Evolutionary conservation across 1,284 basidiomycete genomes (phyloP), one percentile per base, ranked within the genome.

Genomic region (Malassezia slooffiae): DNA sequence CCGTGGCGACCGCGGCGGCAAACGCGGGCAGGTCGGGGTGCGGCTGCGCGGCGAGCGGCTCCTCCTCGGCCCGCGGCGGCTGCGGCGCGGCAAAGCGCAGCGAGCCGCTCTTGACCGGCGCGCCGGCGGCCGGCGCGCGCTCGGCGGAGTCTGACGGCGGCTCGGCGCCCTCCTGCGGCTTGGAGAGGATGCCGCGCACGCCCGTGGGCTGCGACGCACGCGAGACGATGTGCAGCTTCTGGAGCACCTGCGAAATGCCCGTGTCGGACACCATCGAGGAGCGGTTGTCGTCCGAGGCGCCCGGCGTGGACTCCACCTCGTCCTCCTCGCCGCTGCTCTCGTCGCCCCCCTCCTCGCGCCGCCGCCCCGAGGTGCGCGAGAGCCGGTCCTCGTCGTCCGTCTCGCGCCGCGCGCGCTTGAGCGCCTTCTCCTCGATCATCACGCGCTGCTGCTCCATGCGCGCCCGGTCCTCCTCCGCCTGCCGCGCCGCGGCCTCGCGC

Each of bases 311-410:
- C 22, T 41, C 39, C 22, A 17, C 32, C n/a, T 48, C 37, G 26
- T 39, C 43, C 17, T 35, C 43, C 9, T 9, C 22, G 17, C n/a
- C n/a, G n/a, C n/a, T n/a, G n/a, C n/a, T n/a, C n/a, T n/a, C n/a
- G n/a, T n/a, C n/a, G n/a, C 19, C 13, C 9, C 17, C 5, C 19
- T 37, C 40, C 19, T 48, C 41, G 16, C 7, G 19, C n/a, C 29
- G 33, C 9, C 45, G 45, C 19, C 24, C 28, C 2, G 26, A 20
- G 11, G 24, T 3, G 7, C 46, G 46, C 16, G 22, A 12, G n/a
- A 43, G 24, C 22, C 41, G 41, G 30, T 48, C 46, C 23, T 48
- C 46, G 19, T 48, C 46, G 12, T 48, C 46, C 13, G 31, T 41
- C 27, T 48, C 46, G 35, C 46, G 46, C 40, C 35, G 15, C 16